A percentile compares a stretch with the other conserved stretches of the same genome.
phyloP scores from a whole-genome alignment of 257 asterid species.

The Fraxinus quadrangulata region DNA sequence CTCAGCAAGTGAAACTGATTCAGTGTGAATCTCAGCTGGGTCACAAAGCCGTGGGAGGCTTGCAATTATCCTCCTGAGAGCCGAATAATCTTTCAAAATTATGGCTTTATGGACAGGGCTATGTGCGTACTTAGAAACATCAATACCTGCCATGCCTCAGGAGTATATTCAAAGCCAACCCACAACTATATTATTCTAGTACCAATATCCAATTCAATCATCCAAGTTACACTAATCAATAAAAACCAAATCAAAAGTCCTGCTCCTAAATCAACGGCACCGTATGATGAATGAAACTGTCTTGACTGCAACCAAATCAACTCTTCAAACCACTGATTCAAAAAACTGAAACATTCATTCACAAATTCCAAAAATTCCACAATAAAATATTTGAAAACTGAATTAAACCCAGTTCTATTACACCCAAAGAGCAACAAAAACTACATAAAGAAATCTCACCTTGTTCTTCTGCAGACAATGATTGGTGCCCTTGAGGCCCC shows the following conservation, averaged over 20 bases:
- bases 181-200: conserved; percentile 6
- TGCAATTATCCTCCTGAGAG: conserved; percentile 63
- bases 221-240: conserved; percentile 28
- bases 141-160: conserved; percentile 66
- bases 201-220: not conserved
- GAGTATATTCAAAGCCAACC: conserved; percentile 22
- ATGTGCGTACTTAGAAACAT: conserved; percentile 71
- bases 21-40: conserved; percentile 70
- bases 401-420: conserved; percentile 19
- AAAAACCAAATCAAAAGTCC: conserved; percentile 26
- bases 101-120: conserved; percentile 89
- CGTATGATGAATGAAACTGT: not conserved
- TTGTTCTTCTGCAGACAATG: conserved; percentile 14
- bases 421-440: conserved; percentile 13
- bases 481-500: conserved; percentile 8
- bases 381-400: not conserved
- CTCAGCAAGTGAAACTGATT: conserved; percentile 69
- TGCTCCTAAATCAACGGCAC: conserved; percentile 21
- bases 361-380: conserved; percentile 25
- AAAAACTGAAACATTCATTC: conserved; percentile 7
- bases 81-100: conserved; percentile 73
- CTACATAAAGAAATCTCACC: conserved; percentile 31
- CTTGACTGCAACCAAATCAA: conserved; percentile 19
- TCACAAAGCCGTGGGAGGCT: conserved; percentile 72
- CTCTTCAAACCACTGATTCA: conserved; percentile 10